Conservation (phyloP, 2,329 filamentous ascomycete species). For the Lasiodiplodia citricola region DNA sequence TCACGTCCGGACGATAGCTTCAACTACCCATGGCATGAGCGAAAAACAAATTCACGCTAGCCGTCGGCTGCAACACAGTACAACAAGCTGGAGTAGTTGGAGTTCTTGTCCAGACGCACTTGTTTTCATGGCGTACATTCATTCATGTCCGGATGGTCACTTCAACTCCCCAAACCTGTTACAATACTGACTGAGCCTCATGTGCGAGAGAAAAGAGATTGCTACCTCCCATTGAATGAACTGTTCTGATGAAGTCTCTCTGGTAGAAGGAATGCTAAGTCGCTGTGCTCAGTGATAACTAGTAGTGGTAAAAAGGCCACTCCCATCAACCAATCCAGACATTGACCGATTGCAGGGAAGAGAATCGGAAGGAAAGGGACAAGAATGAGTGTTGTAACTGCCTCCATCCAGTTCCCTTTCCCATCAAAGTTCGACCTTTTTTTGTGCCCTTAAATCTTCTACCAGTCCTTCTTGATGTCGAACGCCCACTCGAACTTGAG, state of each 20-base stretch:
- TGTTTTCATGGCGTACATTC: too few relatives aligned
- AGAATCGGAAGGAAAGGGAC: background rate
- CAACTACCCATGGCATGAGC: too few relatives aligned
- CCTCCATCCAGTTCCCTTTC: background rate
- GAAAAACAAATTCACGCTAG: too few relatives aligned
- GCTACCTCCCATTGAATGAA: conserved; percentile 6
- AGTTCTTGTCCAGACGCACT: too few relatives aligned
- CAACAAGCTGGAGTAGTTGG: too few relatives aligned
- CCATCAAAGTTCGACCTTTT: background rate
- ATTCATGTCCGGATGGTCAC: too few relatives aligned
- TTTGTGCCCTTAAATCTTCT: conserved; percentile 35
- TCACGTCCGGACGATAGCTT: too few relatives aligned
- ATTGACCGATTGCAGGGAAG: background rate
- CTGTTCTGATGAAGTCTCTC: conserved; percentile 1
- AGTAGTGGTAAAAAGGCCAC: conserved; percentile 10
- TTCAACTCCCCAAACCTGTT: too few relatives aligned
- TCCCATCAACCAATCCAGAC: conserved; percentile 10
- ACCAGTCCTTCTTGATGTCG: conserved; percentile 97
- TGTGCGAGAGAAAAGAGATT: background rate
- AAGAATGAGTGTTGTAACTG: conserved; percentile 13
- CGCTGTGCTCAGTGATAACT: conserved; percentile 16
- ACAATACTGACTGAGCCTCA: too few relatives aligned
- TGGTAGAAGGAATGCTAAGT: conserved; percentile 13
- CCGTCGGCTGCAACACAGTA: too few relatives aligned
- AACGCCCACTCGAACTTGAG: conserved; percentile 95